phyloP scores from a whole-genome alignment of 2,329 filamentous ascomycete genomes.

The Hypomyces rosellus region DNA sequence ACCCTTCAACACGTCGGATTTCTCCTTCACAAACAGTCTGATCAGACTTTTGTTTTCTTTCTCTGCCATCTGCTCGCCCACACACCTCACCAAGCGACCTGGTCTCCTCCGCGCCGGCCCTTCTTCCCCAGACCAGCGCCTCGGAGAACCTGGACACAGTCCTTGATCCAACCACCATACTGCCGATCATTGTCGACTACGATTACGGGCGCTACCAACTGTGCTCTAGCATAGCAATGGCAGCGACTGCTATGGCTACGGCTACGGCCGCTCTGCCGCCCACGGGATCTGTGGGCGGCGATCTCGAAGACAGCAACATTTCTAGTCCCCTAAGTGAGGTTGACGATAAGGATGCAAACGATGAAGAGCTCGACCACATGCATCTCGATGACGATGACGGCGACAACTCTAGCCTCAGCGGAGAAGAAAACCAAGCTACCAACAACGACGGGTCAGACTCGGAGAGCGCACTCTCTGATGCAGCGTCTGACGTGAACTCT shows the following conservation, averaged over 20 bases:
- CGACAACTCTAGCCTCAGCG: slow-evolving; percentile 23
- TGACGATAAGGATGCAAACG: slow-evolving; percentile 69
- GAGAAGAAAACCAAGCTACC: slow-evolving; percentile 19
- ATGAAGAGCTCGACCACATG: slow-evolving; percentile 59
- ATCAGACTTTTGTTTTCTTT: neutral
- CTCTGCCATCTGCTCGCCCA: neutral
- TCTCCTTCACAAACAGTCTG: neutral
- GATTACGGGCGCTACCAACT: slow-evolving; percentile 12
- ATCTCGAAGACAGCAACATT: slow-evolving; percentile 60
- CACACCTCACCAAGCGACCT: slow-evolving; percentile 8
- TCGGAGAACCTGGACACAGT: slow-evolving; percentile 4
- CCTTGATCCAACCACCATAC: slow-evolving; percentile 1
- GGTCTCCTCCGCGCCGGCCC: slow-evolving; percentile 8
- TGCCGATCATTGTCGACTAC: slow-evolving; percentile 1
- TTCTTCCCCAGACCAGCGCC: neutral
- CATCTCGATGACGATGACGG: slow-evolving; percentile 33
- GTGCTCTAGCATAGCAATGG: slow-evolving; percentile 35
- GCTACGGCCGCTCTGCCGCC: slow-evolving; percentile 45
- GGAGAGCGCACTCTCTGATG: slow-evolving; percentile 52
- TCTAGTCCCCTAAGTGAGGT: slow-evolving; percentile 94
- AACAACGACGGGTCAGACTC: slow-evolving; percentile 35
- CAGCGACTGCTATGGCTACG: slow-evolving; percentile 46
- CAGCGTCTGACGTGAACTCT: slow-evolving; percentile 34
- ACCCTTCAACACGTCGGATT: neutral
- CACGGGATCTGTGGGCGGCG: slow-evolving; percentile 29